phyloP scores from a whole-genome alignment of 345 rosid species.

The Ceriops decandra region DNA sequence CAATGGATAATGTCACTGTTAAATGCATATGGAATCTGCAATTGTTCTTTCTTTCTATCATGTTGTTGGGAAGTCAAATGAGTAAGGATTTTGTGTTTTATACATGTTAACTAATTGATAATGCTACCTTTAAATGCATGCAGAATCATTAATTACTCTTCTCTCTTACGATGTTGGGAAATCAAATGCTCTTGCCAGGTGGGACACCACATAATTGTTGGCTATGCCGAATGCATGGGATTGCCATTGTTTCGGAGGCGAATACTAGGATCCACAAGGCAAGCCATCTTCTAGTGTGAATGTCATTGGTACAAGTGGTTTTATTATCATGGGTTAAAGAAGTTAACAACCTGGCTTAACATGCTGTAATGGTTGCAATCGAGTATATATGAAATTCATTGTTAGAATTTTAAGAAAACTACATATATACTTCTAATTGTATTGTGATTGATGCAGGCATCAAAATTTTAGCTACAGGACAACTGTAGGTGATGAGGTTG shows the following conservation, averaged over 20 bases:
- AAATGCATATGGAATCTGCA: too few relatives aligned
- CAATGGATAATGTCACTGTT: too few relatives aligned
- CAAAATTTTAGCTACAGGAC: slow-evolving; percentile 62
- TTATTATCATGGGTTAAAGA: slow-evolving; percentile 3
- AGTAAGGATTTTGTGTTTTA: too few relatives aligned
- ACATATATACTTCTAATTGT: background rate
- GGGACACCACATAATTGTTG: slow-evolving; percentile 84
- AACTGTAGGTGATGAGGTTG: slow-evolving; percentile 87
- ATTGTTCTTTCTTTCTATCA: too few relatives aligned
- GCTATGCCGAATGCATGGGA: slow-evolving; percentile 89
- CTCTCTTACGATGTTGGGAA: background rate
- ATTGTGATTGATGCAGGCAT: slow-evolving; percentile 41
- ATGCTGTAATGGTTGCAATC: background rate
- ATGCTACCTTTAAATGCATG: background rate
- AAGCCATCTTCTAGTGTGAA: slow-evolving; percentile 28
- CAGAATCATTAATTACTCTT: background rate
- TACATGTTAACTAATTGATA: too few relatives aligned
- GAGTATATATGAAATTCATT: too few relatives aligned
- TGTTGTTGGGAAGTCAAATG: too few relatives aligned
- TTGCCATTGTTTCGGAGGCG: slow-evolving; percentile 77
- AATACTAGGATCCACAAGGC: slow-evolving; percentile 83
- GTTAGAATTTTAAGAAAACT: too few relatives aligned
- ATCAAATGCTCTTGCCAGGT: slow-evolving; percentile 41
- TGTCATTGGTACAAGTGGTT: slow-evolving; percentile 19
- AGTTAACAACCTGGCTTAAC: background rate